Evolutionary conservation across 2,329 filamentous ascomycete species (phyloP).

Genomic region (Amylocarpus encephaloides): DNA sequence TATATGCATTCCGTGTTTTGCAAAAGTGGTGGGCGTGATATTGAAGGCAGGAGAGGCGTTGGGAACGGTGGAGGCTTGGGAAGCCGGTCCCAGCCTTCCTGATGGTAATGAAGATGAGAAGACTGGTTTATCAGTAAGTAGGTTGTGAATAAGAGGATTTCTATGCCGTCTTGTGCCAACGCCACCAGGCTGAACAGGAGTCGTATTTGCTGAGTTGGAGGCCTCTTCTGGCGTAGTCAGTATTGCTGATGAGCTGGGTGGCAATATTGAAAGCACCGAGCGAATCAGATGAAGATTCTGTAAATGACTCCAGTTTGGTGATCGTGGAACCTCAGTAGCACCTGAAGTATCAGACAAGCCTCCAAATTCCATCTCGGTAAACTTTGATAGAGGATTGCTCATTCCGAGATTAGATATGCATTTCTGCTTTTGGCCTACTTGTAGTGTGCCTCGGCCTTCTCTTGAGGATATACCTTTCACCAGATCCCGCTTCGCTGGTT

Average conservation of each 20-base stretch:
- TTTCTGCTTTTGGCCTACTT: neutral
- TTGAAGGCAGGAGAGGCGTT: slow-evolving; percentile 31
- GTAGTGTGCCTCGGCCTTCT: neutral
- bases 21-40: slow-evolving; percentile 62
- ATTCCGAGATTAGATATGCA: slow-evolving; percentile 20
- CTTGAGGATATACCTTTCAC: slow-evolving; percentile 5
- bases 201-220: slow-evolving; percentile 42
- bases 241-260: slow-evolving; percentile 76
- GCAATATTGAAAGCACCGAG: slow-evolving; percentile 66
- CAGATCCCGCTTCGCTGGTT: slow-evolving; percentile 59
- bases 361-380: slow-evolving; percentile 30
- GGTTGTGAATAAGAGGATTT: slow-evolving; percentile 91
- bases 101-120: slow-evolving; percentile 86
- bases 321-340: neutral
- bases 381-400: slow-evolving; percentile 41
- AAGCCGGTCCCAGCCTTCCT: slow-evolving; percentile 45
- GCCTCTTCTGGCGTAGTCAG: slow-evolving; percentile 84
- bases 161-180: slow-evolving; percentile 50
- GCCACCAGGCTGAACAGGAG: slow-evolving; percentile 25
- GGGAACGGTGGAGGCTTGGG: slow-evolving; percentile 9
- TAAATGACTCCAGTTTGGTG: slow-evolving; percentile 42
- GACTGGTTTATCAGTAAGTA: slow-evolving; percentile 89
- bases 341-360: neutral
- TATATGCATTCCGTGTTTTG: slow-evolving; percentile 86
- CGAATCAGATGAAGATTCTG: slow-evolving; percentile 70